Percentiles rank a stretch among this genome's conserved stretches.
phyloP scores from a whole-genome alignment of 345 rosid genomes.

The Triadica sebifera region DNA sequence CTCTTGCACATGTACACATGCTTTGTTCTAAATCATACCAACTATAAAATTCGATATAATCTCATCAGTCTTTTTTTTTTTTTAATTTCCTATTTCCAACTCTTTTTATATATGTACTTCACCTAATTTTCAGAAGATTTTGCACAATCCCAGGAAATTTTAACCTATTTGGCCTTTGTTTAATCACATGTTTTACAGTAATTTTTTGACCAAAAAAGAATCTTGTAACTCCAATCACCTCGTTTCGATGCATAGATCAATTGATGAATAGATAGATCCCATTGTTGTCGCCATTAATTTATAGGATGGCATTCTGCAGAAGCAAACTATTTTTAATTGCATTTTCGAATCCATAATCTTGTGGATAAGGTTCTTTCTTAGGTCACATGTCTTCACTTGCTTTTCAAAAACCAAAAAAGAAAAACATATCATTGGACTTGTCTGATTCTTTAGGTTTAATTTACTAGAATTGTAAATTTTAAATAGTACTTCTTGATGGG shows the following conservation, averaged over 20 bases:
- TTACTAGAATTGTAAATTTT: background rate
- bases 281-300: background rate
- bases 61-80: too few species aligned
- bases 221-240: background rate
- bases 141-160: background rate
- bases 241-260: background rate
- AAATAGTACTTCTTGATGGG: background rate
- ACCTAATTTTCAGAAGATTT: background rate
- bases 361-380: slow-evolving; percentile 24
- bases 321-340: background rate
- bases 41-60: too few species aligned
- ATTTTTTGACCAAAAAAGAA: background rate
- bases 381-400: slow-evolving; percentile 2
- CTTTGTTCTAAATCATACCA: background rate
- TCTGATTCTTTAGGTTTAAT: background rate
- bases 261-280: background rate
- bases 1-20: too few species aligned
- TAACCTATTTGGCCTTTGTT: background rate
- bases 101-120: too few species aligned
- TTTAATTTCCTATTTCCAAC: too few species aligned
- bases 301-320: background rate
- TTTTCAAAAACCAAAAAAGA: background rate
- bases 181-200: background rate
- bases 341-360: background rate
- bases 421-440: slow-evolving; percentile 1